These are phyloP conservation scores for Hamamelis virginiana DNA, from an alignment of 164 flowering plant species.

Conservation along the genomic window DNA sequence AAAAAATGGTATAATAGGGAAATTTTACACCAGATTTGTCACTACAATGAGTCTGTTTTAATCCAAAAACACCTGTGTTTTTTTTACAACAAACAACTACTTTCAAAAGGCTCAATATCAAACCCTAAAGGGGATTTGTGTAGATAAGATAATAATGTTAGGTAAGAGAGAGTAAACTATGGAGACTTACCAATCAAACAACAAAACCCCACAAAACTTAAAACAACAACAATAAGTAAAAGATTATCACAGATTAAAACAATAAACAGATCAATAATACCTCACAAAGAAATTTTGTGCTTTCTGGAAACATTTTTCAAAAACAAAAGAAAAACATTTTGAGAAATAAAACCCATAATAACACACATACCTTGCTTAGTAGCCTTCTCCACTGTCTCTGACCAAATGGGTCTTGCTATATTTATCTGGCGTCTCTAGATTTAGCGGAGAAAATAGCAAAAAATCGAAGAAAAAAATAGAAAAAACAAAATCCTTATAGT, in stretches of 20 bases:
- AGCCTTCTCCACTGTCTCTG: slow-evolving; percentile 11
- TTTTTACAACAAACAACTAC: neutral
- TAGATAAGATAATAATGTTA: slow-evolving; percentile 10
- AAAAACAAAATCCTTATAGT: neutral
- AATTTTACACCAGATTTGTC: slow-evolving; percentile 5
- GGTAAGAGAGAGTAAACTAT: slow-evolving; percentile 18
- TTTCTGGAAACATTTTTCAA: neutral
- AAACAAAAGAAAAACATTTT: neutral
- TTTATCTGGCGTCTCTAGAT: slow-evolving; percentile 14
- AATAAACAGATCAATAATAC: slow-evolving; percentile 15
- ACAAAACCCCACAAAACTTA: slow-evolving; percentile 21
- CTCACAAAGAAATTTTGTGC: slow-evolving; percentile 3
- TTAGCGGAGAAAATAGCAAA: slow-evolving; percentile 8
- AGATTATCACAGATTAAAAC: slow-evolving; percentile 3
- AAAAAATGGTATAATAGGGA: neutral
- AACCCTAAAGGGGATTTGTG: slow-evolving; percentile 15
- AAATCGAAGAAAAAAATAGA: neutral
- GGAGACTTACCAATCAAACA: slow-evolving; percentile 26
- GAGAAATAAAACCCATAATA: slow-evolving; percentile 6
- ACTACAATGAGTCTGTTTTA: neutral
- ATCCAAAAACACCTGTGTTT: slow-evolving; percentile 9
- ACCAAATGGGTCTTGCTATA: slow-evolving; percentile 25
- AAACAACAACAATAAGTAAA: slow-evolving; percentile 10
- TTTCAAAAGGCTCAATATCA: slow-evolving; percentile 4
- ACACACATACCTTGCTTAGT: slow-evolving; percentile 12